phyloP scores from a whole-genome alignment of 345 rosid species.

The Eucalyptus sp. region DNA sequence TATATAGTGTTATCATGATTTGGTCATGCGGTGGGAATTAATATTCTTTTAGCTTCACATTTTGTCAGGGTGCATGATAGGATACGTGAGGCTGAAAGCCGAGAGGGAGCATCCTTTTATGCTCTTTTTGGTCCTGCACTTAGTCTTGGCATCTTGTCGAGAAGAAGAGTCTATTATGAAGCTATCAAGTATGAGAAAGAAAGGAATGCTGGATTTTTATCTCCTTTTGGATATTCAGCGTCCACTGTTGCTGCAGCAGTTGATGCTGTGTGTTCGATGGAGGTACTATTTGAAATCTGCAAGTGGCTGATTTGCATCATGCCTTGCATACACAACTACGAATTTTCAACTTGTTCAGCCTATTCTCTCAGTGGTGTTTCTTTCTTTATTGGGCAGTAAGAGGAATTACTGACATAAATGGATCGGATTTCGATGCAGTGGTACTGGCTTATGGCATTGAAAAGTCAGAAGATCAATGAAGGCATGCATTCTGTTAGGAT shows the following conservation, averaged over 20 bases:
- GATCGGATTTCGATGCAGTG: conserved; percentile 39
- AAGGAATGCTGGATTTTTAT: conserved; percentile 76
- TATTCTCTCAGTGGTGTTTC: background rate
- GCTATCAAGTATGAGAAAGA: conserved; percentile 75
- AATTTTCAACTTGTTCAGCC: background rate
- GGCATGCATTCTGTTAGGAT: conserved; percentile 23
- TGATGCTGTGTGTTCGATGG: conserved; percentile 67
- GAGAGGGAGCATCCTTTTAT: conserved; percentile 74
- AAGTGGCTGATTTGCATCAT: background rate
- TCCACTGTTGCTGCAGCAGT: conserved; percentile 57
- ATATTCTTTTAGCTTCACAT: background rate
- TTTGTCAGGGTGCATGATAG: conserved; percentile 53
- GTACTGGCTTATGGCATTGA: conserved; percentile 64
- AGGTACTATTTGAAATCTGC: conserved; percentile 28
- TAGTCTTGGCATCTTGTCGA: conserved; percentile 68
- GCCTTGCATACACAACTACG: background rate
- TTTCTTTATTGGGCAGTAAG: background rate
- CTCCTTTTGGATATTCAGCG: conserved; percentile 85
- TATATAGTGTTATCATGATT: background rate
- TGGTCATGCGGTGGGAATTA: background rate
- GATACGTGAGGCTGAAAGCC: conserved; percentile 45
- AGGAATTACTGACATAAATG: background rate
- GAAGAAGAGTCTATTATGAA: conserved; percentile 69
- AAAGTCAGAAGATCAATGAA: conserved; percentile 16
- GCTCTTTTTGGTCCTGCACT: conserved; percentile 68